Base-by-base conservation (phyloP, 257 asterid genomes). In the Solanum medicagineum region DNA sequence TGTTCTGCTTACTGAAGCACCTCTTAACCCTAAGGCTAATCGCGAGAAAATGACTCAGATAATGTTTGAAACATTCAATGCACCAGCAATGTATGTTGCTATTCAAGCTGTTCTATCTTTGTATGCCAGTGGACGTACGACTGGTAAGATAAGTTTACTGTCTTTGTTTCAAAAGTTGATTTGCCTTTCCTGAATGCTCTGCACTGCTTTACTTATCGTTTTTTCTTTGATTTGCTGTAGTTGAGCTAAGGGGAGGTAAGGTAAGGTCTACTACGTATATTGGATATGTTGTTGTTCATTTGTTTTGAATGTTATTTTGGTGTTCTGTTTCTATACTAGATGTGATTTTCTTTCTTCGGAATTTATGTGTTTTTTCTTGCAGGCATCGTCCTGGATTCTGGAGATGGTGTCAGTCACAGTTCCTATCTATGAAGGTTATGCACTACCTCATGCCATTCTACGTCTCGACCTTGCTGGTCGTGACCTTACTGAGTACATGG, bases 11-110 rank as follows among this genome's bases (percentile, higher is more conserved):
- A 91, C 94, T 9, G 93, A 91, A 88, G 94, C 94, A 24, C 94
- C 94, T 89, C 94, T 91, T 81, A 91, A 91, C 68, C 94, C 94
- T 60, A 91, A 91, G 92, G 94, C 94, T 42, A 91, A 91, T 89
- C 90, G 94, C 36, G 94, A 91, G 88, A 91, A 91, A 84, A 91
- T 91, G 94, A 90, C 94, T 83, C 88, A 86, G 63, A 77, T 51
- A 15, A 77, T 77, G 83, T 77, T 77, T 51, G 83, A 77, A 26
- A 77, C 83, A 51, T 77, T 77, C 63, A 77, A 51, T 77, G 83
- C 63, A 5, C 81, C 81, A 13, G 81, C 81, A 47, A 75, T 75
- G 81, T 75, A 75, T 75, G 81, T 75, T 77, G 83, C 83, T 24
- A 77, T 77, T 9, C 83, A 77, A 68, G 88, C 81, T 63, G 88